Evolutionary conservation across 2,329 filamentous ascomycete species (phyloP), one percentile per base, ranked within the genome.

Genomic region (Hymenoscyphus salicellus): DNA sequence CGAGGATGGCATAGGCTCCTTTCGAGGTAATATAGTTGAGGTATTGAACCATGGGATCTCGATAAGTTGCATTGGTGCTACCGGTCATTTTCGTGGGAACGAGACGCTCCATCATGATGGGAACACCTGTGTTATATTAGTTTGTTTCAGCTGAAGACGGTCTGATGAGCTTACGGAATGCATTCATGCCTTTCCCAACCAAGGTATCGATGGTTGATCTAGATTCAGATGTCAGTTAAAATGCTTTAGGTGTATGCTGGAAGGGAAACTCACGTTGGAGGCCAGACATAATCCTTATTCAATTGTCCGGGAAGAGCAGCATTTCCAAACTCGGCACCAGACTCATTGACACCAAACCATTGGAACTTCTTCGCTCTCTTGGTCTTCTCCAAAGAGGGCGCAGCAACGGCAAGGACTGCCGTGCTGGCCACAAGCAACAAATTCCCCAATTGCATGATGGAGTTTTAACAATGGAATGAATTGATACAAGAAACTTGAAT

Each of bases 291-390:
- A 69, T 89, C 84, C 61, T 79, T 87, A 26, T 69, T 55, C 68
- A 65, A 23, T 43, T 65, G 36, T 10, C 86, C 86, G 1, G 86
- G 86, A 36, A 87, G 77, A 61, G 78, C 81, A 28, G 72, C 77
- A 65, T 83, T 79, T 49, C 86, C 86, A 65, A 89, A 89, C 69
- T 90, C 87, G 52, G 86, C 85, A 14, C 86, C 86, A 23, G 84
- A 82, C 72, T 87, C 73, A 59, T 72, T 73, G 52, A 71, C 72
- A 59, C 69, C 69, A 61, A 65, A 65, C 61, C 61, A 65, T 55
- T 64, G 32, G 20, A 65, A 65, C 36, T 63, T 62, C 32, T 62
- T 66, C 14, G 61, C 55, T 64, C 62, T 59, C 62, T 73, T 75
- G 58, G 71, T 69, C 11, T 65, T 61, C n/a, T 55, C 55, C 4